phyloP scores from a whole-genome alignment of 352 stramenopile species.

The Phytophthora ramorum region DNA sequence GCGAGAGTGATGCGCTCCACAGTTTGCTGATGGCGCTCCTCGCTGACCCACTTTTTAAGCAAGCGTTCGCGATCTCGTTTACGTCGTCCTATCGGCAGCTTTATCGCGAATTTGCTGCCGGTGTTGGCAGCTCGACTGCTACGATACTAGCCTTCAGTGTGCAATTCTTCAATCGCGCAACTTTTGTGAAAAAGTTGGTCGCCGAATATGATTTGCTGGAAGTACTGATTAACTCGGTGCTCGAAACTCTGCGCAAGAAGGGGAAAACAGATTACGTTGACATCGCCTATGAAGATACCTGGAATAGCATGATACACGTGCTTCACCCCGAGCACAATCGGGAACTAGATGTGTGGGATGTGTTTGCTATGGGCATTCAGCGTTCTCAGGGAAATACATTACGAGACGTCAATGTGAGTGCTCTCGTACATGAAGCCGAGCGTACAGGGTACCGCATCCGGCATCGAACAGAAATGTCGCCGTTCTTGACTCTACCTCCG shows the following conservation, averaged over 20 bases:
- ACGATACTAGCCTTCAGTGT: slow-evolving; percentile 94
- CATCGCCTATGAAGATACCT: slow-evolving; percentile 56
- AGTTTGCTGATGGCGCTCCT: slow-evolving; percentile 96
- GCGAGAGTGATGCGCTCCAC: slow-evolving; percentile 85
- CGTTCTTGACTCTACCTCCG: slow-evolving; percentile 59
- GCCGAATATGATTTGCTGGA: slow-evolving; percentile 77
- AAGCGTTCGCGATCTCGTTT: slow-evolving; percentile 95
- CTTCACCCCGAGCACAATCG: slow-evolving; percentile 41
- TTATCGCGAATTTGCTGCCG: slow-evolving; percentile 79
- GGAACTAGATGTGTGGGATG: slow-evolving; percentile 67
- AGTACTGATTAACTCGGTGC: slow-evolving; percentile 71
- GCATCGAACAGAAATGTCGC: slow-evolving; percentile 43
- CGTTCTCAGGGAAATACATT: slow-evolving; percentile 47
- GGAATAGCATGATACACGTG: slow-evolving; percentile 51
- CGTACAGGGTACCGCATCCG: slow-evolving; percentile 47
- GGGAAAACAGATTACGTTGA: slow-evolving; percentile 48
- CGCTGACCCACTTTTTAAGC: slow-evolving; percentile 97
- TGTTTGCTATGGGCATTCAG: slow-evolving; percentile 73
- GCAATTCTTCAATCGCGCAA: slow-evolving; percentile 99
- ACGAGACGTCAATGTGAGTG: slow-evolving; percentile 53
- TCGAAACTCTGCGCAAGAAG: slow-evolving; percentile 76
- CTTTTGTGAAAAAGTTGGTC: slow-evolving; percentile 93
- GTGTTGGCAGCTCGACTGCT: slow-evolving; percentile 83
- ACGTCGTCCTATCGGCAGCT: slow-evolving; percentile 93
- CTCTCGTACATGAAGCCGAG: slow-evolving; percentile 54